Evolutionary conservation across 768 basidiomycete species (phyloP).

Genomic region (Lactarius evosmus): DNA sequence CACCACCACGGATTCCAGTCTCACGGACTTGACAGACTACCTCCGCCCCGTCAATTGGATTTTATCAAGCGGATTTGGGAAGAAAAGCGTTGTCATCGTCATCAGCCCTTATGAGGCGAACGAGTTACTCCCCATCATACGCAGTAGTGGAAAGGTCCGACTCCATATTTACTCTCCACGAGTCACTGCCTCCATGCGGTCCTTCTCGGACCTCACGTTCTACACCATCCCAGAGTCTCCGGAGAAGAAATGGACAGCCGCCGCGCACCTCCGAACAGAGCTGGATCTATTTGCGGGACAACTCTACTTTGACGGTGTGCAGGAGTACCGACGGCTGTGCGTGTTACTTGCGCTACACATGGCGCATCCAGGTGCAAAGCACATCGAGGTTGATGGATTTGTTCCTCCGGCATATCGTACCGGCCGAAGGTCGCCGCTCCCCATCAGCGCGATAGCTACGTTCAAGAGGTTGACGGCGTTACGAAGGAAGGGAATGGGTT

Average conservation of each 20-base stretch:
- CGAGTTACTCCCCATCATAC: not conserved
- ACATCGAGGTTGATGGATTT: no score
- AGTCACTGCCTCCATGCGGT: no score
- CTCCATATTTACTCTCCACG: not conserved
- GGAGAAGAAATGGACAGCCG: not conserved
- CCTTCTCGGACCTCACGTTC: conserved; percentile 1
- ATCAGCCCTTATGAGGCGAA: no score
- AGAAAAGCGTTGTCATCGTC: not conserved
- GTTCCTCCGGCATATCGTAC: not conserved
- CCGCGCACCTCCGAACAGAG: not conserved
- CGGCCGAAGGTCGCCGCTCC: not conserved
- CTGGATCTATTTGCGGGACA: conserved; percentile 1
- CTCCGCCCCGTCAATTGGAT: no score
- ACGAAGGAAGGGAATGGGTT: not conserved
- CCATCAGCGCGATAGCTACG: no score
- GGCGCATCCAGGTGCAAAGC: no score
- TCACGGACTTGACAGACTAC: not conserved
- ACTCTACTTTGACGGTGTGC: not conserved
- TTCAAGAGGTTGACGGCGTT: no score
- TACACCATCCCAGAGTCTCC: conserved; percentile 6
- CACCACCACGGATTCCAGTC: not conserved
- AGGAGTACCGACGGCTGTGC: not conserved
- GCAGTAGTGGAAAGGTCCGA: not conserved
- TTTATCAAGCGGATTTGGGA: no score
- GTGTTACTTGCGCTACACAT: not conserved